These are phyloP conservation scores for Mucor plumbeus DNA, from an alignment of 371 early-diverging fungal genomes.

Conservation along the genomic window DNA sequence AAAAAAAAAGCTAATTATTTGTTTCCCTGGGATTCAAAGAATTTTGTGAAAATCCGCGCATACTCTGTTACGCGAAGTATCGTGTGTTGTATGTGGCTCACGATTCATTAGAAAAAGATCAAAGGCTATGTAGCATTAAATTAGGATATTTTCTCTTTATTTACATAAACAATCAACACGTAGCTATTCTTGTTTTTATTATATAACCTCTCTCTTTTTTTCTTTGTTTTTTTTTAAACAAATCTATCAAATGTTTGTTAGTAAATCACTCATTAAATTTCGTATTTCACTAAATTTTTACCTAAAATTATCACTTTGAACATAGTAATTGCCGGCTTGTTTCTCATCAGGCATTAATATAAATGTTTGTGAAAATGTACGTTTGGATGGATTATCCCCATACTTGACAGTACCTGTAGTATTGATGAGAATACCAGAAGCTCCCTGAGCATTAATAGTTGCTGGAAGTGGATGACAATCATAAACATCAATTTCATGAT, in stretches of 20 bases:
- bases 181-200: not conserved
- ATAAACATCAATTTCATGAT: constrained; percentile 65
- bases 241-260: constrained; percentile 11
- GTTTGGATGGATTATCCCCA: constrained; percentile 54
- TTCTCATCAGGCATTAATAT: constrained; percentile 66
- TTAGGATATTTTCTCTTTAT: not conserved
- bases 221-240: constrained; percentile 8
- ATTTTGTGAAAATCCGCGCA: not conserved
- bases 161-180: constrained; percentile 3
- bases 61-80: not conserved
- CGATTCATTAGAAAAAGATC: too few relatives aligned
- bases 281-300: constrained; percentile 19
- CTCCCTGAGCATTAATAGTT: constrained; percentile 51
- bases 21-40: constrained; percentile 4
- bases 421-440: constrained; percentile 57
- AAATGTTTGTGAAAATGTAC: constrained; percentile 71
- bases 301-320: constrained; percentile 66
- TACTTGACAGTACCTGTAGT: constrained; percentile 68
- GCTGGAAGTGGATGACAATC: constrained; percentile 71
- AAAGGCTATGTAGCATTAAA: too few relatives aligned
- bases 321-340: constrained; percentile 57
- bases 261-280: not conserved
- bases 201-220: not conserved
- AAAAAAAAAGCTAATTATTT: not conserved
- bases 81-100: not conserved